A percentile compares a stretch with the other conserved stretches of the same genome.
Evolutionary conservation across 2,329 filamentous ascomycete species (phyloP).

Genomic region (Penicillium nordicum): DNA sequence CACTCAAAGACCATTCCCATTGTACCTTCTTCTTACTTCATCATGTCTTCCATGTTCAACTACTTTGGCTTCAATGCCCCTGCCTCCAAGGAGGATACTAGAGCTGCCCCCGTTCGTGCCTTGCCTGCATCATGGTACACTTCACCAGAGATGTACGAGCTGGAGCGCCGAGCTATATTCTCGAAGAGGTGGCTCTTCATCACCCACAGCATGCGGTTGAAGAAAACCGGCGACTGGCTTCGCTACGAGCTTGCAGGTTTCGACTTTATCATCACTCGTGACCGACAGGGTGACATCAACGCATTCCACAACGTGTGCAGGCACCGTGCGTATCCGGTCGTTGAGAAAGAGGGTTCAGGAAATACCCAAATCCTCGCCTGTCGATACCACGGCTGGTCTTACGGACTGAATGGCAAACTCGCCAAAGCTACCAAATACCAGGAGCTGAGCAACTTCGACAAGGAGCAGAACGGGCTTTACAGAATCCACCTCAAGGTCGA

Average conservation of each 20-base stretch:
- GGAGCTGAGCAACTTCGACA: constrained; percentile 15
- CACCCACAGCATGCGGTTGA: constrained; percentile 22
- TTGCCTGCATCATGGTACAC: constrained; percentile 24
- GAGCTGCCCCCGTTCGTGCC: constrained; percentile 16
- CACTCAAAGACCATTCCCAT: not conserved
- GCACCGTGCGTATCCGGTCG: constrained; percentile 23
- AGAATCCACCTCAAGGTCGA: constrained; percentile 22
- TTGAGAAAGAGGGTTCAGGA: constrained; percentile 21
- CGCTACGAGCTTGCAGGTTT: constrained; percentile 23
- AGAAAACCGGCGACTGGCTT: constrained; percentile 22
- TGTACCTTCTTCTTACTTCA: not conserved
- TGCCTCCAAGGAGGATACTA: constrained; percentile 10
- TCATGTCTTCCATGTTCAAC: constrained; percentile 21
- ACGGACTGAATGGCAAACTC: constrained; percentile 24
- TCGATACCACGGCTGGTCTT: constrained; percentile 25
- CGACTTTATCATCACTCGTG: constrained; percentile 23
- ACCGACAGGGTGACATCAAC: constrained; percentile 19
- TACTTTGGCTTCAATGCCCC: constrained; percentile 21
- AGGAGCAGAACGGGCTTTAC: constrained; percentile 21
- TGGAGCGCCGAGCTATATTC: constrained; percentile 23
- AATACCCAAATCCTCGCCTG: constrained; percentile 22
- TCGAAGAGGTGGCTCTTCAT: constrained; percentile 23
- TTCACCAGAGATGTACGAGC: constrained; percentile 23
- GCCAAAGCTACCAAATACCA: constrained; percentile 22
- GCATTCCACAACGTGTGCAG: constrained; percentile 25